Evolutionary conservation across 2,329 filamentous ascomycete genomes (phyloP).

Genomic region (Colletotrichum paranaense): DNA sequence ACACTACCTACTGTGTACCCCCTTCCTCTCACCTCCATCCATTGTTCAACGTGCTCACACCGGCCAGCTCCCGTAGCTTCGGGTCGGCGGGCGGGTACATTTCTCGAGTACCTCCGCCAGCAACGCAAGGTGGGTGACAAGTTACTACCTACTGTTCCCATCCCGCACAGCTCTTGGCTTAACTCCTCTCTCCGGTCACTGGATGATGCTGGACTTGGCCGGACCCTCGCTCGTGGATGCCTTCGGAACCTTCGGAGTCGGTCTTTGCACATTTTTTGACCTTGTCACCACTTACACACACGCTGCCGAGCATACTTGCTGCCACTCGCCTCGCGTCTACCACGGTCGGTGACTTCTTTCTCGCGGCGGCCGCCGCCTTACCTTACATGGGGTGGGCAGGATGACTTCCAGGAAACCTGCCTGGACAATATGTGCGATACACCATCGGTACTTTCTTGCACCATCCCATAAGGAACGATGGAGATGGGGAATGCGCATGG

Average conservation of each 20-base stretch:
- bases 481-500: not conserved
- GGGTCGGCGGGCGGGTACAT: not conserved
- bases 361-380: not conserved
- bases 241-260: slow-evolving; percentile 31
- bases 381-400: not conserved
- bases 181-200: not conserved
- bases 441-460: not conserved
- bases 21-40: not conserved
- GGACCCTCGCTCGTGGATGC: slow-evolving; percentile 5
- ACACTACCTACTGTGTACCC: no score
- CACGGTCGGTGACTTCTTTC: not conserved
- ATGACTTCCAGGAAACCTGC: not conserved
- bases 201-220: not conserved
- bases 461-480: not conserved
- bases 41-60: not conserved
- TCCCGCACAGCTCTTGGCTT: not conserved
- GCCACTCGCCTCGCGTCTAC: not conserved
- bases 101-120: not conserved
- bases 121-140: not conserved
- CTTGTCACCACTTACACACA: slow-evolving; percentile 14
- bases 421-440: not conserved
- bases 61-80: not conserved
- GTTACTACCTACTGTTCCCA: not conserved
- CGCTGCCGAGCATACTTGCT: not conserved
- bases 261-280: not conserved